Base-by-base conservation (phyloP, 2,329 filamentous ascomycete genomes). In the Didymella arachidicola region DNA sequence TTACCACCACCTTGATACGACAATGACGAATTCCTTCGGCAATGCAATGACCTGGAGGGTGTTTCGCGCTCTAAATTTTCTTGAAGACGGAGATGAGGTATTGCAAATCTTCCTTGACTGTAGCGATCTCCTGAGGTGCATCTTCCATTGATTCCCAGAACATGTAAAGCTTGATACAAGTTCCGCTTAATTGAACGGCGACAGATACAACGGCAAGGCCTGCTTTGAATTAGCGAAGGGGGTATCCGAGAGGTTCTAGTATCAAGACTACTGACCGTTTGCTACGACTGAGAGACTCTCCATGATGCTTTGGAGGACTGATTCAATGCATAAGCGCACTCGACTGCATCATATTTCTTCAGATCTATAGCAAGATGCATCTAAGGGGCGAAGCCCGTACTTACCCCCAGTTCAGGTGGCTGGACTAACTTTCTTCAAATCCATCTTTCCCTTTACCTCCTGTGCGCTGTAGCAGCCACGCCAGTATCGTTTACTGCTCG, bases 91-190 rank as follows among this genome's bases (percentile, higher is more conserved):
- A 62, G 4, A 60, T 59, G 0, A 64, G 54, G 19, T 60, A 65
- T 11, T 44, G 51, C 2, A 62, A 29, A 48, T 66, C 59, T 41
- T 62, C 61, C 16, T 62, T 62, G 43, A 66, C 59, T 0, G 57
- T 45, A 19, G 43, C 30, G 7, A 66, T 57, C 32, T 66, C 63
- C 6, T 50, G 47, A 7, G 63, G 61, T 5, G 59, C 63, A 54
- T 61, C 59, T 57, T 62, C 54, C 16, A 64, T 48, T 0, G 61
- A 50, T 29, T 66, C 61, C 63, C 61, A 66, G 36, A 64, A 66
- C 2, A 16, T 50, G 11, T 66, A 60, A 12, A 62, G 59, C n/a
- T 59, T 62, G 16, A 59, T 26, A 32, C 55, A 62, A n/a, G 43
- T 12, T n/a, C 59, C 55, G 8, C 30, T 62, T 3, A 62, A 34